Percentiles rank a stretch among this genome's conserved stretches.
phyloP scores from a whole-genome alignment of 257 asterid species.

The Plectranthus barbatus region DNA sequence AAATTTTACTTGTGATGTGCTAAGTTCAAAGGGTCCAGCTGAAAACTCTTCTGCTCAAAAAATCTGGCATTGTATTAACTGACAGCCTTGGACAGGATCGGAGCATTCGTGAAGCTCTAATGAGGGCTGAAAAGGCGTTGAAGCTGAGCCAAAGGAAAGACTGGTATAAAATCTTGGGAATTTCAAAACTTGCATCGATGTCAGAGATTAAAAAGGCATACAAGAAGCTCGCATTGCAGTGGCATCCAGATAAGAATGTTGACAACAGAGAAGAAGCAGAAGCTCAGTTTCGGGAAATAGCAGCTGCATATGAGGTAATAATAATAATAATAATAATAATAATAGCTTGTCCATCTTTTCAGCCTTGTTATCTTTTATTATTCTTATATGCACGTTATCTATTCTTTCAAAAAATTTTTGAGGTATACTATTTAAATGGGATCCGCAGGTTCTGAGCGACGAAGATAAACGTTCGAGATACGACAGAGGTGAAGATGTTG shows the following conservation, averaged over 20 bases:
- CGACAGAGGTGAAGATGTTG: constrained; percentile 87
- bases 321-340: too few species aligned
- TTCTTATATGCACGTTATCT: background rate
- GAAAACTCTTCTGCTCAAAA: too few species aligned
- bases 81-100: constrained; percentile 15
- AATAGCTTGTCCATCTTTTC: background rate
- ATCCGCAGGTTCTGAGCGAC: constrained; percentile 70
- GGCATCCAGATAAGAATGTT: constrained; percentile 95
- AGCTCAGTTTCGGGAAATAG: constrained; percentile 79
- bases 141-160: constrained; percentile 91
- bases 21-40: too few species aligned
- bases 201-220: constrained; percentile 88
- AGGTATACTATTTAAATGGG: too few species aligned
- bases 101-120: constrained; percentile 55
- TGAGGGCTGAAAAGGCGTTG: constrained; percentile 72
- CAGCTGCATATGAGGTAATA: constrained; percentile 99
- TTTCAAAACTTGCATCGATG: constrained; percentile 58
- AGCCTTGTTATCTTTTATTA: background rate
- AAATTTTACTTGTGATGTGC: too few species aligned
- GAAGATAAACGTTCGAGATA: constrained; percentile 79
- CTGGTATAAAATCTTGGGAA: constrained; percentile 88
- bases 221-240: constrained; percentile 91
- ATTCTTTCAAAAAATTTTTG: too few species aligned
- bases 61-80: too few species aligned
- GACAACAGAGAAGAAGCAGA: constrained; percentile 94